phyloP scores from a whole-genome alignment of 129 eudicot genomes.

The Tanacetum coccineum region DNA sequence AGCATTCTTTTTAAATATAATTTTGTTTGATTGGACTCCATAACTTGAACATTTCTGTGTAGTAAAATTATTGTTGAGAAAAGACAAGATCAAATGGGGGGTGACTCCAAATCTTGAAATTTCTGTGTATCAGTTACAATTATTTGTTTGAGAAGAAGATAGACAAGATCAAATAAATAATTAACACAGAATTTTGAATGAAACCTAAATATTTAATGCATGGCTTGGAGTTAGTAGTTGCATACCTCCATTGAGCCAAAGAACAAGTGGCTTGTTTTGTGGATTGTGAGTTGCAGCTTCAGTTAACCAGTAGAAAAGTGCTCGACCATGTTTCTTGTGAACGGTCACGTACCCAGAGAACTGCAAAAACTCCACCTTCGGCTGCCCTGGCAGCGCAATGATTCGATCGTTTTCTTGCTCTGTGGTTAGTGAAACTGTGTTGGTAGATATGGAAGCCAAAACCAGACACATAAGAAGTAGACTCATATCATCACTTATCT shows the following conservation, averaged over 20 bases:
- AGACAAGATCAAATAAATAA: no score
- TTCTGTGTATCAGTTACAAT: no score
- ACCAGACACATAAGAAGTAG: conserved; percentile 23
- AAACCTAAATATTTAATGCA: conserved; percentile 5
- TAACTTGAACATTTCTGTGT: no score
- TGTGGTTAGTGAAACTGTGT: conserved; percentile 18
- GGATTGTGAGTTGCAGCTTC: conserved; percentile 54
- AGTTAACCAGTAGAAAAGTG: conserved; percentile 85
- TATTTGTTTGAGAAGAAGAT: no score
- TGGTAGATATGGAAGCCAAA: conserved; percentile 18
- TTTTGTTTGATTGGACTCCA: no score
- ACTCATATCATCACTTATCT: background rate
- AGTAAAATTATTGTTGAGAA: no score
- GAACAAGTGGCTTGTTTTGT: conserved; percentile 62
- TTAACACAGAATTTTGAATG: no score
- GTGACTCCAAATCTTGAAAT: no score
- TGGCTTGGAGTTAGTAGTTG: background rate
- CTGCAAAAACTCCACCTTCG: conserved; percentile 64
- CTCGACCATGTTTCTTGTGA: conserved; percentile 56
- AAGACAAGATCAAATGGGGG: no score
- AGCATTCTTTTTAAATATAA: no score
- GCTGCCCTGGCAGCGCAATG: conserved; percentile 70
- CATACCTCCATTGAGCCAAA: conserved; percentile 99
- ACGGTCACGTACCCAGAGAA: conserved; percentile 87
- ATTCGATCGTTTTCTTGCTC: conserved; percentile 67